Evolutionary conservation across 2,329 filamentous ascomycete genomes (phyloP).

Genomic region (Periconia sp.): DNA sequence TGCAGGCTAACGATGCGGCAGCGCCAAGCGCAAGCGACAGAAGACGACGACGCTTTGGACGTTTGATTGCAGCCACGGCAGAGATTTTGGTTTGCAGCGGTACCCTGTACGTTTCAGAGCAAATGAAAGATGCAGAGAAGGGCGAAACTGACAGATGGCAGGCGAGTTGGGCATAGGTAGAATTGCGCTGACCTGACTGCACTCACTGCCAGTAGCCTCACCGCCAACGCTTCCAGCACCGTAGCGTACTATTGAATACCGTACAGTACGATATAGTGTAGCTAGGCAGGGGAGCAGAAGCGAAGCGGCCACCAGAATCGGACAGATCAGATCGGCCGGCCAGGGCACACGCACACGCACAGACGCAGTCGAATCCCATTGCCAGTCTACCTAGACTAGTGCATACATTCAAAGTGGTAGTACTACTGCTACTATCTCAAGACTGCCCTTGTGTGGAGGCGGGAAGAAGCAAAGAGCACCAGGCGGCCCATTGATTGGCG

Average conservation of each 20-base stretch:
- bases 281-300: slow-evolving; percentile 27
- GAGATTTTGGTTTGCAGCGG: neutral
- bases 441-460: slow-evolving; percentile 43
- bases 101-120: slow-evolving; percentile 38
- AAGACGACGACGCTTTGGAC: neutral
- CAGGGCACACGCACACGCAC: slow-evolving; percentile 19
- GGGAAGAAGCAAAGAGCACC: slow-evolving; percentile 42
- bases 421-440: no score
- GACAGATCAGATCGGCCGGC: slow-evolving; percentile 23
- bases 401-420: no score
- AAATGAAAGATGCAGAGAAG: slow-evolving; percentile 30
- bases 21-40: slow-evolving; percentile 4
- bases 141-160: slow-evolving; percentile 38
- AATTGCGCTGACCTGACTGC: no score
- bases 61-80: no score
- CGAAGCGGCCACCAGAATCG: slow-evolving; percentile 23
- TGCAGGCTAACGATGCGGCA: neutral
- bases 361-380: slow-evolving; percentile 24
- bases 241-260: no score
- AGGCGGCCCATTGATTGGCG: slow-evolving; percentile 28
- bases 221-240: slow-evolving; percentile 36
- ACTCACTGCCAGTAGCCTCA: slow-evolving; percentile 22
- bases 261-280: no score
- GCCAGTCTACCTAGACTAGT: no score
- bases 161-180: slow-evolving; percentile 23